These are phyloP conservation scores for Lachnellula suecica DNA, from an alignment of 2,329 filamentous ascomycete genomes.

Conservation along the genomic window DNA sequence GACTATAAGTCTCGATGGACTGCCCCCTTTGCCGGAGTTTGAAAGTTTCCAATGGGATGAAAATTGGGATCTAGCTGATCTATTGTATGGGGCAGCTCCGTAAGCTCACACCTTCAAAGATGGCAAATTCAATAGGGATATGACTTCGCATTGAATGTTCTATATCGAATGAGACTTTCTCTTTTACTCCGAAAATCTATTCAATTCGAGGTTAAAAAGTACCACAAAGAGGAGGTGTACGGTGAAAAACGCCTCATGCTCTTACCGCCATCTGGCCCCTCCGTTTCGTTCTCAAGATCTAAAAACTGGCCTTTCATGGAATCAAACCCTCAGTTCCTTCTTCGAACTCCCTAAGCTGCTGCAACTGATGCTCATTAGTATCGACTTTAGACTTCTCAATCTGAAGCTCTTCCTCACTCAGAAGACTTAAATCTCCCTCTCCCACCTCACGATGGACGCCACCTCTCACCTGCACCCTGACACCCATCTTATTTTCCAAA, in stretches of 20 bases:
- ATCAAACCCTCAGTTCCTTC: slow-evolving; percentile 8
- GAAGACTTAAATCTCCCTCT: not conserved
- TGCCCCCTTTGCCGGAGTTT: too few species aligned
- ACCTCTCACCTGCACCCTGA: not conserved
- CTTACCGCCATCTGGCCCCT: slow-evolving; percentile 39
- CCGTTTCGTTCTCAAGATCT: not conserved
- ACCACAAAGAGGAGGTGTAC: not conserved
- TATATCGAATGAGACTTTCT: too few species aligned
- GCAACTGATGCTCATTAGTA: not conserved
- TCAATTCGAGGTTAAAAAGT: not conserved
- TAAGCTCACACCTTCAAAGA: too few species aligned
- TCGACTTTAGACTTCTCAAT: not conserved
- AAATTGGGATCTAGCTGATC: too few species aligned
- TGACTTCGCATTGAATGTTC: too few species aligned
- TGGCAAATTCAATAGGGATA: too few species aligned
- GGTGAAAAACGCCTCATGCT: too few species aligned
- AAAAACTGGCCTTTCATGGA: not conserved
- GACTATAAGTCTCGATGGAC: too few species aligned
- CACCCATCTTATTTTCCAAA: slow-evolving; percentile 1
- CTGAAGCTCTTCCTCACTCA: slow-evolving; percentile 1
- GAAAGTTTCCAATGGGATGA: too few species aligned
- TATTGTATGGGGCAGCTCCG: too few species aligned
- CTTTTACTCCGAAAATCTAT: too few species aligned
- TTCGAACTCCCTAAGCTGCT: slow-evolving; percentile 1
- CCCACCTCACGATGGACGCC: not conserved